These are phyloP conservation scores for Eucalyptus melliodora DNA, from an alignment of 345 rosid genomes.

Conservation along the genomic window DNA sequence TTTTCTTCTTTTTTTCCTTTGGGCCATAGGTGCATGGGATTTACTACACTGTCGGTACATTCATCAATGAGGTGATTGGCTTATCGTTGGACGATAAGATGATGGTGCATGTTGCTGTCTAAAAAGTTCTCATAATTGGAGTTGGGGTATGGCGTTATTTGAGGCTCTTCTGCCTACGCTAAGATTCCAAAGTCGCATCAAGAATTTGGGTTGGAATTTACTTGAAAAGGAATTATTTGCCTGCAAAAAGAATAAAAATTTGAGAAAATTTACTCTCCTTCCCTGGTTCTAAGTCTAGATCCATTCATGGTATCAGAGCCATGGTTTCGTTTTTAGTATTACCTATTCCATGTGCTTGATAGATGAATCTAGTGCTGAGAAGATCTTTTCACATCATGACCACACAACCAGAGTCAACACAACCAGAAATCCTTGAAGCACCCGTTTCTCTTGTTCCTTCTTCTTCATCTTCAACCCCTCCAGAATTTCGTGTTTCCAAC, in stretches of 20 bases:
- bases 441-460: no score
- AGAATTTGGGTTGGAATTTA: neutral
- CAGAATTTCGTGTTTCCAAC: no score
- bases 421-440: no score
- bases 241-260: rapidly evolving
- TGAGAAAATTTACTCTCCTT: no score
- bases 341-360: no score
- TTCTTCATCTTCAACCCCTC: no score
- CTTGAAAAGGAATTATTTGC: neutral
- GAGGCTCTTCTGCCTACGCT: neutral
- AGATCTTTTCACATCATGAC: no score
- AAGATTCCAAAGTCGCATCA: neutral
- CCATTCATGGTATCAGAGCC: no score
- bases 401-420: no score
- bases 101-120: neutral
- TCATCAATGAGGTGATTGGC: neutral
- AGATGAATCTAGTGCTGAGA: no score
- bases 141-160: neutral
- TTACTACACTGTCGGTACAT: neutral
- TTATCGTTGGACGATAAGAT: neutral
- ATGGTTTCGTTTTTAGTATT: no score
- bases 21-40: neutral
- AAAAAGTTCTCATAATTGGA: neutral
- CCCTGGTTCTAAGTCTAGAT: no score
- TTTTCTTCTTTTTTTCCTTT: neutral